These are phyloP conservation scores for Candida berthetii DNA, from an alignment of 805 yeast species.

Conservation along the genomic window DNA sequence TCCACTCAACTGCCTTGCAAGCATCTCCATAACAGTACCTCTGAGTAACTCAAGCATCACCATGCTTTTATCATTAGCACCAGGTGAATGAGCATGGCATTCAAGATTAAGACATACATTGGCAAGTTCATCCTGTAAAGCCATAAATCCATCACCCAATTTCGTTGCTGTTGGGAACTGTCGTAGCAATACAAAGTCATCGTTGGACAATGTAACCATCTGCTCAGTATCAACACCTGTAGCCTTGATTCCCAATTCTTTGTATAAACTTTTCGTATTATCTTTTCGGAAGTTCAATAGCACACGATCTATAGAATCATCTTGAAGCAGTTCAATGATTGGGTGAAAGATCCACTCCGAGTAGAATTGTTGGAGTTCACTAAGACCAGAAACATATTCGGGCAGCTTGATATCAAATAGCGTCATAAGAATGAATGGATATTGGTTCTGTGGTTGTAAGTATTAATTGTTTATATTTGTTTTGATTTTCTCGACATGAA, in stretches of 20 bases:
- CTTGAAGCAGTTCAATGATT: background rate
- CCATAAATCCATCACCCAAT: background rate
- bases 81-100: no score
- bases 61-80: background rate
- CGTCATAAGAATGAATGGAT: background rate
- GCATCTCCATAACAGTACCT: background rate
- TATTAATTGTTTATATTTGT: no score
- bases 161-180: background rate
- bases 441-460: no score
- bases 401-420: background rate
- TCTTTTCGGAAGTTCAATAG: background rate
- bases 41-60: background rate
- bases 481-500: no score
- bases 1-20: background rate
- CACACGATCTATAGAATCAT: background rate
- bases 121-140: background rate
- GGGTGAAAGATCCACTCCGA: background rate
- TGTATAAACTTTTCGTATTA: no score
- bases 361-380: background rate
- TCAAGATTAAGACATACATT: background rate
- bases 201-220: background rate
- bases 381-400: background rate
- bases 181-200: background rate
- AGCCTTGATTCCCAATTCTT: background rate
- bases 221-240: background rate